phyloP scores from a whole-genome alignment of 495 filamentous ascomycete species.

The Alectoria sarmentosa region DNA sequence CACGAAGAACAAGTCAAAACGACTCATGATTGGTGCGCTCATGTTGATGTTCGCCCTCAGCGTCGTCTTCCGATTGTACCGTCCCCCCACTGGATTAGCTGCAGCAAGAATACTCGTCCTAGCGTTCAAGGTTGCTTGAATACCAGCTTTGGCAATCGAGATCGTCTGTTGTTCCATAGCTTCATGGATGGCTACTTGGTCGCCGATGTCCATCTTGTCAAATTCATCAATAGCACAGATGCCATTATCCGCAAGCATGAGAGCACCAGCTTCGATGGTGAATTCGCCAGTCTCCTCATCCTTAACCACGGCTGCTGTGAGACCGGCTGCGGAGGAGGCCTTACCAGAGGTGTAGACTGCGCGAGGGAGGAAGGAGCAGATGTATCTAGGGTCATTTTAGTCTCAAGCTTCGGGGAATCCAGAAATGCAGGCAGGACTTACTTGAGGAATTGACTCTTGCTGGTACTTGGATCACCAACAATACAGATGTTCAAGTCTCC shows the following conservation, averaged over 20 bases:
- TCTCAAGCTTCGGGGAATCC: neutral
- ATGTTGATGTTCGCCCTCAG: constrained; percentile 96
- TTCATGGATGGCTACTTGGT: constrained; percentile 99
- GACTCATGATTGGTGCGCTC: constrained; percentile 96
- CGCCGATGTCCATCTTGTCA: constrained; percentile 97
- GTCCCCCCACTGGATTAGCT: constrained; percentile 90
- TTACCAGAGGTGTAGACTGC: constrained; percentile 98
- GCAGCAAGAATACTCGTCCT: constrained; percentile 92
- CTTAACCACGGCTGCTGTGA: constrained; percentile 95
- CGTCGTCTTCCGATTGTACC: constrained; percentile 94
- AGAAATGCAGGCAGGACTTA: constrained; percentile 29
- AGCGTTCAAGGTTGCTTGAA: constrained; percentile 96
- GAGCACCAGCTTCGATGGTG: constrained; percentile 95
- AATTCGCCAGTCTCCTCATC: constrained; percentile 98
- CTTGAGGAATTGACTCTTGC: constrained; percentile 97
- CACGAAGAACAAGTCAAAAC: constrained; percentile 99
- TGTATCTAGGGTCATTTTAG: constrained; percentile 49
- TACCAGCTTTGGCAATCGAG: constrained; percentile 97
- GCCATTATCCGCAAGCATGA: constrained; percentile 96
- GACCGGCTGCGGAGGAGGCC: constrained; percentile 93
- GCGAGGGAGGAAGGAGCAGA: constrained; percentile 90
- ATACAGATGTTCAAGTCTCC: constrained; percentile 99
- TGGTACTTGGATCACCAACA: constrained; percentile 96
- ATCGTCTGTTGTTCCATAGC: constrained; percentile 99
- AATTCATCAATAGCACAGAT: constrained; percentile 99